Conservation (phyloP, 345 rosid genomes). For the Eucalyptus coolabah region DNA sequence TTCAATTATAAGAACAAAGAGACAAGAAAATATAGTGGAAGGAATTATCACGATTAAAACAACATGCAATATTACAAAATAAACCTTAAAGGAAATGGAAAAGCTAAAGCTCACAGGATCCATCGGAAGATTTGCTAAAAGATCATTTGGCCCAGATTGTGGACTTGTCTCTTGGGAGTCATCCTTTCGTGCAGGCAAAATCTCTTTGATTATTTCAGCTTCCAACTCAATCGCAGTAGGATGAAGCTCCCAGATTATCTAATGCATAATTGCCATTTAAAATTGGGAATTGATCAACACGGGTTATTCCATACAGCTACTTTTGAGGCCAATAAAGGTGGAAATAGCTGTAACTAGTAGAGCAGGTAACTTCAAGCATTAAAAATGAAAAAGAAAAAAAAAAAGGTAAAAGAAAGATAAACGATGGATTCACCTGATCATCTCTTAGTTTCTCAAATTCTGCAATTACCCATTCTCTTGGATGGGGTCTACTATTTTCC, state of each 20-base stretch:
- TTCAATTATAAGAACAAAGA: not conserved
- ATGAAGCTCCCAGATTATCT: slow-evolving; percentile 26
- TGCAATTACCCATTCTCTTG: slow-evolving; percentile 7
- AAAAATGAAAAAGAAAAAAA: not conserved
- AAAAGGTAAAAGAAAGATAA: not conserved
- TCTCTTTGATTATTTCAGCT: slow-evolving; percentile 6
- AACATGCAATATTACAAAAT: not conserved
- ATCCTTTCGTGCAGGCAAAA: not conserved
- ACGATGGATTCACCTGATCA: slow-evolving; percentile 12
- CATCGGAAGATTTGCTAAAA: not conserved
- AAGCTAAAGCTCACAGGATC: not conserved
- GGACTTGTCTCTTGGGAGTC: not conserved
- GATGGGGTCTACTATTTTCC: slow-evolving; percentile 18
- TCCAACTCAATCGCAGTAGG: slow-evolving; percentile 13
- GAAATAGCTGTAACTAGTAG: not conserved
- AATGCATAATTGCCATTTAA: not conserved
- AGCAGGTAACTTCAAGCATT: not conserved
- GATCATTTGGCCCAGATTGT: not conserved
- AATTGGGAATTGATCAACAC: not conserved
- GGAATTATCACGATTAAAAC: not conserved
- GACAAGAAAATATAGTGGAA: not conserved
- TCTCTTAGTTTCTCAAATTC: slow-evolving; percentile 15
- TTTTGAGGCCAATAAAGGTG: not conserved
- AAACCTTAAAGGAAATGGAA: not conserved
- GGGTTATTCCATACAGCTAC: not conserved